These are phyloP conservation scores for Talaromyces ruber DNA, from an alignment of 495 filamentous ascomycete species.

Conservation along the genomic window DNA sequence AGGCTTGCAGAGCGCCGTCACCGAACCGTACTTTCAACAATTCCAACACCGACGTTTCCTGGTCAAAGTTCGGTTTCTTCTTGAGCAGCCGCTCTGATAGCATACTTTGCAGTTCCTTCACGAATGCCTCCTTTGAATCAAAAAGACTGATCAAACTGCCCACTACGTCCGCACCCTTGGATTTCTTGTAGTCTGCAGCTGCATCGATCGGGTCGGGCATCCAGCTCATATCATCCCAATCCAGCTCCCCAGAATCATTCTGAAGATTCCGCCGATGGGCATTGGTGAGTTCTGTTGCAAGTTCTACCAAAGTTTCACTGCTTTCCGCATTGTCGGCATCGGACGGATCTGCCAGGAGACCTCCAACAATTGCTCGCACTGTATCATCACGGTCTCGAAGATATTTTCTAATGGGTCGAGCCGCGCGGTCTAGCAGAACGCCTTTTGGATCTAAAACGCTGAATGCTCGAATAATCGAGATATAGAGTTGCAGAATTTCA, in stretches of 20 bases:
- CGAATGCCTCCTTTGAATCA: conserved; percentile 79
- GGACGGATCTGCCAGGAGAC: conserved; percentile 63
- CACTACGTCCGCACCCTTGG: conserved; percentile 87
- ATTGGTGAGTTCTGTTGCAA: conserved; percentile 65
- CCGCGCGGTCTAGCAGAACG: conserved; percentile 80
- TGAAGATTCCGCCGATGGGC: conserved; percentile 40
- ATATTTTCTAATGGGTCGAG: conserved; percentile 74
- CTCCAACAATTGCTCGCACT: conserved; percentile 75
- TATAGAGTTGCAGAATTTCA: conserved; percentile 83
- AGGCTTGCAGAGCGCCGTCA: conserved; percentile 74
- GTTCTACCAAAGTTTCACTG: conserved; percentile 57
- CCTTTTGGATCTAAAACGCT: conserved; percentile 84
- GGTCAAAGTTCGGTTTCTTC: conserved; percentile 59
- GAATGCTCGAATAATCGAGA: conserved; percentile 84
- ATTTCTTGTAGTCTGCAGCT: conserved; percentile 79
- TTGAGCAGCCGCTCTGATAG: conserved; percentile 74
- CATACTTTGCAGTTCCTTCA: conserved; percentile 84
- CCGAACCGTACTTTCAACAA: conserved; percentile 86
- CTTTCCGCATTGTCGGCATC: conserved; percentile 32
- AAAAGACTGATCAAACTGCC: conserved; percentile 81
- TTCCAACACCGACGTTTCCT: conserved; percentile 74
- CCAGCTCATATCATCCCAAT: conserved; percentile 90
- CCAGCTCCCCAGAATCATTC: conserved; percentile 57
- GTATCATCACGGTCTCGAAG: conserved; percentile 92
- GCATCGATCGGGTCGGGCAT: conserved; percentile 88